Conservation (phyloP, 2,329 filamentous ascomycete species). For the Blastomyces silverae region DNA sequence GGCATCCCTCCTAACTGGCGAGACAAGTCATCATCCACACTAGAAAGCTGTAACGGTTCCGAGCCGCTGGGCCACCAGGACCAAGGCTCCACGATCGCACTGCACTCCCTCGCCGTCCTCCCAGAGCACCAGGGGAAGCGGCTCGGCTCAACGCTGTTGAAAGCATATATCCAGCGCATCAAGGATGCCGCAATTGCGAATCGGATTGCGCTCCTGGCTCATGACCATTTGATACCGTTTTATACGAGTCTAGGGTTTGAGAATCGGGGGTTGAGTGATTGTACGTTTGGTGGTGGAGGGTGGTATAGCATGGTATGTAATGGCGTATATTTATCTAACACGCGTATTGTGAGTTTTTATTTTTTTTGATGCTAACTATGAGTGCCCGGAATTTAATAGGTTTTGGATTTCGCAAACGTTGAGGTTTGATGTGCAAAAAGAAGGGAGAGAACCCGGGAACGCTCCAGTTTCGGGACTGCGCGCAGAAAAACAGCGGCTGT, state of each 20-base stretch:
- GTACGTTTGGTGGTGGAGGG: constrained; percentile 66
- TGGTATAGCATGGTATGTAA: constrained; percentile 72
- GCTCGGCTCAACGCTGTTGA: constrained; percentile 66
- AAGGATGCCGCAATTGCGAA: constrained; percentile 63
- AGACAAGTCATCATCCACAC: constrained; percentile 35
- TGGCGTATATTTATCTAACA: not conserved
- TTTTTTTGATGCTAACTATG: not conserved
- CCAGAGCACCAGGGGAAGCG: constrained; percentile 68
- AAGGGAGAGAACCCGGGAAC: not conserved
- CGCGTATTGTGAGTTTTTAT: not conserved
- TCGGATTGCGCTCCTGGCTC: constrained; percentile 67
- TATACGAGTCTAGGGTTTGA: constrained; percentile 71
- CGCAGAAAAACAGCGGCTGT: not conserved
- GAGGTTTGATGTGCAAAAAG: not conserved
- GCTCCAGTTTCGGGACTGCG: not conserved
- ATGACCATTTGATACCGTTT: constrained; percentile 65
- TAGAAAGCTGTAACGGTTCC: constrained; percentile 30
- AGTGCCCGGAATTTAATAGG: constrained; percentile 11
- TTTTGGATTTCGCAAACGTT: constrained; percentile 17
- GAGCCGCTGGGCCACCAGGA: constrained; percentile 62
- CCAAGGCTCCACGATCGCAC: constrained; percentile 63
- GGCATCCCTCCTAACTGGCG: constrained; percentile 62
- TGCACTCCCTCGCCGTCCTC: constrained; percentile 76
- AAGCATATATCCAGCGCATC: constrained; percentile 70
- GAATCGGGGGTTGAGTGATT: constrained; percentile 60